These are phyloP conservation scores for Fraxinus excelsior DNA, from an alignment of 257 asterid genomes.

Conservation along the genomic window DNA sequence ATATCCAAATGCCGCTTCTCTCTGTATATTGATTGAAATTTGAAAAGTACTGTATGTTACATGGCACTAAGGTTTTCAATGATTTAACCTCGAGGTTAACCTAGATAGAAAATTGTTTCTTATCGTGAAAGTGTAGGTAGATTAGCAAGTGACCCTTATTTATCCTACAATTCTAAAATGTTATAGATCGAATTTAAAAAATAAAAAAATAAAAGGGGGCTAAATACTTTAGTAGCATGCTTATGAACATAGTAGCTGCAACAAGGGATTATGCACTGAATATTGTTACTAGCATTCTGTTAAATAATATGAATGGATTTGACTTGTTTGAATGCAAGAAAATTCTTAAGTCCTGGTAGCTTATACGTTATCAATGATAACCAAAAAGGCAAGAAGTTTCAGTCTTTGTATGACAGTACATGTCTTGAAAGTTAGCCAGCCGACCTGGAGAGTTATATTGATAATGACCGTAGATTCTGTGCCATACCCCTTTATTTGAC, in stretches of 20 bases:
- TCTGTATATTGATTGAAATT: constrained; percentile 14
- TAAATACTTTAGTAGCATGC: constrained; percentile 4
- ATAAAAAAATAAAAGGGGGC: neutral
- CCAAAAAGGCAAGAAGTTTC: neutral
- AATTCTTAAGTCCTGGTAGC: neutral
- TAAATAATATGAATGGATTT: constrained; percentile 11
- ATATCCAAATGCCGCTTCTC: constrained; percentile 20
- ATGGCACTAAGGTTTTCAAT: constrained; percentile 7
- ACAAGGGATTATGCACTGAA: neutral
- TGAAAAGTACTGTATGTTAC: constrained; percentile 15
- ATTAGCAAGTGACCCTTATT: neutral
- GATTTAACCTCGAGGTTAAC: neutral
- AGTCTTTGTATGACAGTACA: neutral
- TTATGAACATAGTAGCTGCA: constrained; percentile 14
- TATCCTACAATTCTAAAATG: constrained; percentile 9
- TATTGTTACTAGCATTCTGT: neutral
- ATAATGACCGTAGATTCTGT: neutral
- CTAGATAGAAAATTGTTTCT: constrained; percentile 5
- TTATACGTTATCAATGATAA: neutral
- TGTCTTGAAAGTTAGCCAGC: neutral
- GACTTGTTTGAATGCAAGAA: neutral
- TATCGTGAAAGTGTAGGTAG: constrained; percentile 9
- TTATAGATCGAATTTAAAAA: neutral
- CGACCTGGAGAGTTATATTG: neutral
- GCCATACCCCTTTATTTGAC: neutral